Percentiles rank a stretch among this genome's conserved stretches.
Evolutionary conservation across 495 filamentous ascomycete genomes (phyloP).

Genomic region (Oidiodendron maius): DNA sequence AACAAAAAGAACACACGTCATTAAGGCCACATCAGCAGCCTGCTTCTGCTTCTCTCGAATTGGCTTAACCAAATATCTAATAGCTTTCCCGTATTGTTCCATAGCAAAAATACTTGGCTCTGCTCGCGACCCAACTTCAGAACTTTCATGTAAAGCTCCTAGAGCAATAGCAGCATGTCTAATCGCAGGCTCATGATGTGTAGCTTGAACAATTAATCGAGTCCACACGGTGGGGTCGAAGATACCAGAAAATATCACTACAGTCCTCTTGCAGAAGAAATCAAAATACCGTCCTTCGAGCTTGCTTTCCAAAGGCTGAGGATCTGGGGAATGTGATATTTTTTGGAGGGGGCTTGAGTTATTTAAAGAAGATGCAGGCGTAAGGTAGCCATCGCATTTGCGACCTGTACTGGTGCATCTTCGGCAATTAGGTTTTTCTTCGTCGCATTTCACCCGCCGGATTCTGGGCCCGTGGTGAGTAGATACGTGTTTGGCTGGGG

Average conservation of each 20-base stretch:
- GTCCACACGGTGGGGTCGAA: slow-evolving; percentile 42
- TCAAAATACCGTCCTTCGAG: slow-evolving; percentile 17
- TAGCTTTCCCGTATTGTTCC: slow-evolving; percentile 9
- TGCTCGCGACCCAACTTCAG: background rate
- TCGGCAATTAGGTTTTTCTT: slow-evolving; percentile 14
- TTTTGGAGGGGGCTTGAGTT: background rate
- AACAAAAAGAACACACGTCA: slow-evolving; percentile 4
- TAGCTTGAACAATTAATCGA: slow-evolving; percentile 28
- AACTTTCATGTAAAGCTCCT: slow-evolving; percentile 2
- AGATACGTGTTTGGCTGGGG: background rate
- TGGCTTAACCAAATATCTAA: background rate
- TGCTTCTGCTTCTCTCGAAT: background rate
- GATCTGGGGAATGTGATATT: background rate
- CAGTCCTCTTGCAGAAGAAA: slow-evolving; percentile 37
- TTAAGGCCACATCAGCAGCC: slow-evolving; percentile 3
- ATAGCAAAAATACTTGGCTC: slow-evolving; percentile 1
- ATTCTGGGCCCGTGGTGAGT: slow-evolving; percentile 1
- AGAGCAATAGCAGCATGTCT: slow-evolving; percentile 8
- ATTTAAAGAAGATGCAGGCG: slow-evolving; percentile 2
- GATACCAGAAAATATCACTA: slow-evolving; percentile 34
- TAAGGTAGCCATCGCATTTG: slow-evolving; percentile 9
- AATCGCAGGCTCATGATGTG: slow-evolving; percentile 7
- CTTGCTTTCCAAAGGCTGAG: slow-evolving; percentile 12
- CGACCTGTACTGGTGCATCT: slow-evolving; percentile 8
- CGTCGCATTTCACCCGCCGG: slow-evolving; percentile 13